Evolutionary conservation across 73 alveolate genomes (phyloP).

Genomic region (Durusdinium trenchii): DNA sequence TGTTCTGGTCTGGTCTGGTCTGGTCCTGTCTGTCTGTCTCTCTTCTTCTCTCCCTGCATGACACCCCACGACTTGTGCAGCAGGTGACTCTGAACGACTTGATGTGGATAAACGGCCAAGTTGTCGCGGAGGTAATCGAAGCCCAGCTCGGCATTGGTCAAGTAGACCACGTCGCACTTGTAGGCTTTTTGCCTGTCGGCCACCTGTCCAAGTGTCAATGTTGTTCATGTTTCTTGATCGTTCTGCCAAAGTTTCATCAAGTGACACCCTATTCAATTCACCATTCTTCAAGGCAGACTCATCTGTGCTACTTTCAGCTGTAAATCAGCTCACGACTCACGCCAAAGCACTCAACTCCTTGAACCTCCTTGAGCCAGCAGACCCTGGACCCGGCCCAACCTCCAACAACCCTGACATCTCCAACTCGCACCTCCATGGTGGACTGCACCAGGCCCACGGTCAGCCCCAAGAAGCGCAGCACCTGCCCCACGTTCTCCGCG

Average conservation of each 20-base stretch:
- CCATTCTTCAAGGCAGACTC: too few species aligned
- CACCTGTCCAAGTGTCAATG: slow-evolving; percentile 27
- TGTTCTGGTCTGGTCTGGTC: background rate
- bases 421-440: slow-evolving; percentile 45
- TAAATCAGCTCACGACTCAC: too few species aligned
- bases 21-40: background rate
- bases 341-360: too few species aligned
- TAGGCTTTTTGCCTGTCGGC: slow-evolving; percentile 68
- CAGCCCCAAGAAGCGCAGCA: slow-evolving; percentile 73
- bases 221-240: too few species aligned
- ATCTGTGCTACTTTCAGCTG: too few species aligned
- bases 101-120: slow-evolving; percentile 80
- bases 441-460: slow-evolving; percentile 89
- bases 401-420: background rate
- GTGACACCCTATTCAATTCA: too few species aligned
- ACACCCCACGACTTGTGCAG: background rate
- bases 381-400: background rate
- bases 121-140: slow-evolving; percentile 84
- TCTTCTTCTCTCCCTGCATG: background rate
- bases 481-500: slow-evolving; percentile 87
- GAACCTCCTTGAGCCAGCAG: too few species aligned
- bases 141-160: slow-evolving; percentile 88
- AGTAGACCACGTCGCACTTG: slow-evolving; percentile 60
- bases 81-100: slow-evolving; percentile 16
- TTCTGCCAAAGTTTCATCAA: too few species aligned